These are phyloP conservation scores for Kernera saxatilis DNA, from an alignment of 345 rosid genomes.

Conservation along the genomic window DNA sequence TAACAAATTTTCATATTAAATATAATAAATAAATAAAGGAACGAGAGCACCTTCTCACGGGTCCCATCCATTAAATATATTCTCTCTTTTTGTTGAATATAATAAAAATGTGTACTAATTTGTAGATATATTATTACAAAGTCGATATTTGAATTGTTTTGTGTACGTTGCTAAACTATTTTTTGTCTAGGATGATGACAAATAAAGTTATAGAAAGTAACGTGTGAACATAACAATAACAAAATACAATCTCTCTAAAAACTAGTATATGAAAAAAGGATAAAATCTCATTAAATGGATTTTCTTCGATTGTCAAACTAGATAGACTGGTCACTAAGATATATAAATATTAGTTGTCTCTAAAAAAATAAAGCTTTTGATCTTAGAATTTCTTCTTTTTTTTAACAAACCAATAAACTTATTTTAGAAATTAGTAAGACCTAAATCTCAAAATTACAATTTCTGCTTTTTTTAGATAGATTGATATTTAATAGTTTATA, in stretches of 20 bases:
- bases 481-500: neutral
- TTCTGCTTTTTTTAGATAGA: neutral
- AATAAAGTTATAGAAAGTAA: constrained; percentile 21
- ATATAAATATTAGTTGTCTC: neutral
- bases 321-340: neutral
- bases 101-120: constrained; percentile 1
- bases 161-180: constrained; percentile 7
- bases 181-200: constrained; percentile 25
- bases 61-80: constrained; percentile 28
- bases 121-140: constrained; percentile 11
- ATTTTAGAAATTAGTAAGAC: neutral
- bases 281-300: constrained; percentile 16
- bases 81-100: constrained; percentile 15
- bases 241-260: neutral
- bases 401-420: too few relatives aligned
- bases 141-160: constrained; percentile 19
- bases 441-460: neutral
- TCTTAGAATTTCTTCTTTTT: neutral
- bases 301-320: constrained; percentile 16
- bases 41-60: constrained; percentile 27
- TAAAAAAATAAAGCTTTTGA: neutral
- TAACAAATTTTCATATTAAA: neutral
- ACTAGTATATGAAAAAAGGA: constrained; percentile 2
- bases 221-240: constrained; percentile 26
- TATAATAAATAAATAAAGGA: neutral